phyloP scores from a whole-genome alignment of 495 filamentous ascomycete genomes.

The Immersiella caudata region DNA sequence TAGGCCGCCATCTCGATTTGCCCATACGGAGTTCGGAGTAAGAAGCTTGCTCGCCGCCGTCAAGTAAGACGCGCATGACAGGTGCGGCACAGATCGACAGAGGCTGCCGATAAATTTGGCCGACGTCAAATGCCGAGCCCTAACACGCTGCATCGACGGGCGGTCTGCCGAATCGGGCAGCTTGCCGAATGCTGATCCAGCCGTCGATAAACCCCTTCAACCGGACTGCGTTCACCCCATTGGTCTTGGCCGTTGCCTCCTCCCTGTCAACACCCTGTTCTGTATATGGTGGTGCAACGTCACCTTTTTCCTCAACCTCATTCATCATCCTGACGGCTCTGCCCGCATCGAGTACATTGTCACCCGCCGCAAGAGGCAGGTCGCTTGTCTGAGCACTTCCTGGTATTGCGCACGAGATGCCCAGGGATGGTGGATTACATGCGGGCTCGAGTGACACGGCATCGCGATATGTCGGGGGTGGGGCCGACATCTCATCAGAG shows the following conservation, averaged over 20 bases:
- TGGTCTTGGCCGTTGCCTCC: conserved; percentile 2
- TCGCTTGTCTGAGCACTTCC: neutral
- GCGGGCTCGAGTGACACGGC: neutral
- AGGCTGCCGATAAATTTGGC: neutral
- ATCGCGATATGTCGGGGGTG: neutral
- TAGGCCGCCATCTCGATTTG: neutral
- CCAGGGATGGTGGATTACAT: neutral
- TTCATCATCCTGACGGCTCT: neutral
- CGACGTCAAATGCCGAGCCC: conserved; percentile 15
- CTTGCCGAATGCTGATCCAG: conserved; percentile 10
- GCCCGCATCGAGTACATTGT: neutral
- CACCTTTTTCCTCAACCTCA: neutral
- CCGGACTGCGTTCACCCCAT: neutral
- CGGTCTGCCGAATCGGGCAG: conserved; percentile 13
- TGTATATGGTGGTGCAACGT: neutral
- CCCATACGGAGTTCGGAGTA: neutral
- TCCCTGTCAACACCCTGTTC: neutral
- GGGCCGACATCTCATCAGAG: neutral
- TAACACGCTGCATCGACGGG: neutral
- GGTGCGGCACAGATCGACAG: neutral
- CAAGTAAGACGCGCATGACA: neutral
- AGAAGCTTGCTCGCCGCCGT: neutral
- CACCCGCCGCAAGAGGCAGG: neutral
- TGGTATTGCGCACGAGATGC: conserved; percentile 4
- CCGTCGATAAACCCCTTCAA: neutral